Evolutionary conservation across 768 basidiomycete species (phyloP).

Genomic region (Collybiopsis luxurians): DNA sequence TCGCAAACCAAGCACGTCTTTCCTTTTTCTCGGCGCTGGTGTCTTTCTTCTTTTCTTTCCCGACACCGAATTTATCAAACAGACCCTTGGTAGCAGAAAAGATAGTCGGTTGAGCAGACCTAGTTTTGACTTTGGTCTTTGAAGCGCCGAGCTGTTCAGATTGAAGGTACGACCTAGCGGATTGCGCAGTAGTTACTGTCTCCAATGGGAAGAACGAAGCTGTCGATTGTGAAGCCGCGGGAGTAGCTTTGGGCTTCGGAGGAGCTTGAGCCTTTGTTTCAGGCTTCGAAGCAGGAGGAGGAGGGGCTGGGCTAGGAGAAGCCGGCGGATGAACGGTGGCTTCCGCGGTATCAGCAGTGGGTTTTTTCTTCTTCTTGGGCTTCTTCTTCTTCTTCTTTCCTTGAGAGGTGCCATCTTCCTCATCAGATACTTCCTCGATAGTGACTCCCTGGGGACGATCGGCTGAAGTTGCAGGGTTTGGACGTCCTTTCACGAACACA

Average conservation of each 20-base stretch:
- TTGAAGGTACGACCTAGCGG: slow-evolving; percentile 68
- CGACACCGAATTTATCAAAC: slow-evolving; percentile 45
- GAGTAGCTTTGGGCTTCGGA: slow-evolving; percentile 14
- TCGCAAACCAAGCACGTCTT: slow-evolving; percentile 52
- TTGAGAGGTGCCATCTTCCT: slow-evolving; percentile 40
- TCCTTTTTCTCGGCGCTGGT: slow-evolving; percentile 27
- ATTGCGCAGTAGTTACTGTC: slow-evolving; percentile 54
- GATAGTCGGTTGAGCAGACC: slow-evolving; percentile 55
- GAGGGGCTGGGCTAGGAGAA: slow-evolving; percentile 11
- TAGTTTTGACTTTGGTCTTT: slow-evolving; percentile 71
- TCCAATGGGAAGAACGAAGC: slow-evolving; percentile 37
- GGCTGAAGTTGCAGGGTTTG: slow-evolving; percentile 21
- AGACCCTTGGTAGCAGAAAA: slow-evolving; percentile 43
- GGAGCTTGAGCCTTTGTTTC: slow-evolving; percentile 12
- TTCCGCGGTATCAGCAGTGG: slow-evolving; percentile 23
- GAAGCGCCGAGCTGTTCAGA: slow-evolving; percentile 40
- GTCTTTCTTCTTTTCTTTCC: slow-evolving; percentile 35
- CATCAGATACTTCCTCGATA: slow-evolving; percentile 74
- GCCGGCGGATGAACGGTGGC: slow-evolving; percentile 14
- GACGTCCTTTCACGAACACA: background rate
- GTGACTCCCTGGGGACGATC: slow-evolving; percentile 39
- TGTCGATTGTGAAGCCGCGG: slow-evolving; percentile 25
- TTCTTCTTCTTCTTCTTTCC: slow-evolving; percentile 73
- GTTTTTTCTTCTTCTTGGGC: slow-evolving; percentile 62
- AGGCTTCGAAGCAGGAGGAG: slow-evolving; percentile 11